These are phyloP conservation scores for Zygosaccharomyces sapae DNA, from an alignment of 1,139 yeast species.

Conservation along the genomic window DNA sequence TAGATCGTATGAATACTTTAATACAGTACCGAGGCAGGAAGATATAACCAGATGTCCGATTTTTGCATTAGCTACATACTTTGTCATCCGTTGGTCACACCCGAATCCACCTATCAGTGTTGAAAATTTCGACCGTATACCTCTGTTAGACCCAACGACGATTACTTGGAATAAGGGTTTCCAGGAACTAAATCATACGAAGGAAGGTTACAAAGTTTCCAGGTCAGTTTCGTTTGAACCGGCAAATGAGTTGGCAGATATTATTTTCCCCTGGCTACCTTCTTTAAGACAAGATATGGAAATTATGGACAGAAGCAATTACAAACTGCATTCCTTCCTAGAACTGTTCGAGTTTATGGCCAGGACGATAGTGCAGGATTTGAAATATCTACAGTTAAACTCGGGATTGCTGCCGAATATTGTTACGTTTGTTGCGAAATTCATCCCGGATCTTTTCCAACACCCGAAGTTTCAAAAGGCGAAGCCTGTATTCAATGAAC, in stretches of 20 bases:
- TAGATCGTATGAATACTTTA: slow-evolving; percentile 32
- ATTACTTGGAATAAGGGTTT: slow-evolving; percentile 19
- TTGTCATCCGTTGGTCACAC: slow-evolving; percentile 31
- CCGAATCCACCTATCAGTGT: slow-evolving; percentile 27
- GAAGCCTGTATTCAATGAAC: not conserved
- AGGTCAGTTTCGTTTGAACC: slow-evolving; percentile 27
- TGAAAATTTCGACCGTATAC: slow-evolving; percentile 21
- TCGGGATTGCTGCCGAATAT: slow-evolving; percentile 27
- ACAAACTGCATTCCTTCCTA: slow-evolving; percentile 31
- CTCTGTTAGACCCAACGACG: slow-evolving; percentile 24
- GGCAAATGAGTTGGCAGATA: slow-evolving; percentile 20
- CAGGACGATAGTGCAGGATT: slow-evolving; percentile 31
- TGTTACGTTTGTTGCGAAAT: slow-evolving; percentile 25
- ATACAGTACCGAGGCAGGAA: slow-evolving; percentile 33
- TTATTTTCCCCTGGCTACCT: slow-evolving; percentile 35
- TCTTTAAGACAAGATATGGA: slow-evolving; percentile 29
- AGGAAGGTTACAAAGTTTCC: slow-evolving; percentile 13
- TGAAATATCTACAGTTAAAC: slow-evolving; percentile 26
- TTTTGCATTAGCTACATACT: slow-evolving; percentile 33
- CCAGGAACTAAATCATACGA: slow-evolving; percentile 13
- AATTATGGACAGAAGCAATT: slow-evolving; percentile 31
- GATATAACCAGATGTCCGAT: slow-evolving; percentile 35
- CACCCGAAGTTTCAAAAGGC: slow-evolving; percentile 20
- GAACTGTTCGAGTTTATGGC: slow-evolving; percentile 36
- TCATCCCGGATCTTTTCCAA: slow-evolving; percentile 27